Evolutionary conservation across 2,329 filamentous ascomycete species (phyloP).

Genomic region (Helminthosporium solani): DNA sequence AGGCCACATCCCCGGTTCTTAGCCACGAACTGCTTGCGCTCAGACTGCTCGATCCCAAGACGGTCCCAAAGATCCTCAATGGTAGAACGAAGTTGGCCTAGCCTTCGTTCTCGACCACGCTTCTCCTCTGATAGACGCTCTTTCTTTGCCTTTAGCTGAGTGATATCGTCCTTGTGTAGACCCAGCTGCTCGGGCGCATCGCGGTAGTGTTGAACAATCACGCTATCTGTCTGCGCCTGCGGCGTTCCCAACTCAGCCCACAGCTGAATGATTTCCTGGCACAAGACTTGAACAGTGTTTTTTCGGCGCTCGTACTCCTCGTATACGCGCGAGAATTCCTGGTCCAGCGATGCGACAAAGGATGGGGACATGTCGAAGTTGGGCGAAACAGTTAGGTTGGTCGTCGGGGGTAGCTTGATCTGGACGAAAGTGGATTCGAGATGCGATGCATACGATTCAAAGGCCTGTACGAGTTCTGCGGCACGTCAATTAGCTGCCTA

Average conservation of each 20-base stretch:
- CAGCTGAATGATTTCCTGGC: constrained; percentile 85
- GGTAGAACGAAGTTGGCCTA: constrained; percentile 71
- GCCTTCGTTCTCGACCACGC: constrained; percentile 72
- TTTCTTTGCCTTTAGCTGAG: constrained; percentile 68
- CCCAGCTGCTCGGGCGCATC: constrained; percentile 93
- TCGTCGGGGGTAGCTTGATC: constrained; percentile 80
- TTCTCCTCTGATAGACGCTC: constrained; percentile 90
- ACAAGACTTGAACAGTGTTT: constrained; percentile 69
- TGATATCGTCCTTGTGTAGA: constrained; percentile 82
- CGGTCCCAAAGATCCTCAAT: constrained; percentile 92
- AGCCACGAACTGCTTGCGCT: constrained; percentile 82
- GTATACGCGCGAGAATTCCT: constrained; percentile 91
- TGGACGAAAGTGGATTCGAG: constrained; percentile 86
- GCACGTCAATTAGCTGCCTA: constrained; percentile 14
- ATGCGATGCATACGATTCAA: constrained; percentile 95
- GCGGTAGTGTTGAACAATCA: constrained; percentile 85
- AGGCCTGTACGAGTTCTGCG: constrained; percentile 83
- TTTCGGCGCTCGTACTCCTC: constrained; percentile 91
- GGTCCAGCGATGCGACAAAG: constrained; percentile 83
- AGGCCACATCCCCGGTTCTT: constrained; percentile 88
- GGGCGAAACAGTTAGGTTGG: constrained; percentile 71
- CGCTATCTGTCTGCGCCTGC: constrained; percentile 84
- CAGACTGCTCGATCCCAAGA: constrained; percentile 76
- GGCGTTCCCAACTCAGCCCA: constrained; percentile 96
- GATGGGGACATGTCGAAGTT: constrained; percentile 89